Percentiles rank a stretch among this genome's conserved stretches.
phyloP scores from a whole-genome alignment of 352 stramenopile species.

The Phytophthora sp. region DNA sequence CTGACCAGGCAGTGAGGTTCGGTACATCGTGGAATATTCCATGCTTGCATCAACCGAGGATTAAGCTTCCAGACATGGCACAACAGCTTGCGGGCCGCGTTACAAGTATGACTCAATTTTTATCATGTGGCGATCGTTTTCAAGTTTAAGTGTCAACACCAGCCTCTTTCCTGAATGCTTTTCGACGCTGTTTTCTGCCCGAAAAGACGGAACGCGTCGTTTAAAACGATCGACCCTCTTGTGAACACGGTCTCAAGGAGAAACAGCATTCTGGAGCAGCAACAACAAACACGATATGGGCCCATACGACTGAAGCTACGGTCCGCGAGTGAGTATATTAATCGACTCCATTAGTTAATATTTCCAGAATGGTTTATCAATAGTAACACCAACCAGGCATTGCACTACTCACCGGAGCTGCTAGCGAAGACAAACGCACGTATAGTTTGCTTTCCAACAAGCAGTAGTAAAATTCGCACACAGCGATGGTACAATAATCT shows the following conservation, averaged over 20 bases:
- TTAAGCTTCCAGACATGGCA: conserved; percentile 12
- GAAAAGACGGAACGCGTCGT: conserved; percentile 19
- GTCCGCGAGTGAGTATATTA: conserved; percentile 37
- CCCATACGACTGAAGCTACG: conserved; percentile 20
- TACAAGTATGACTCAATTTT: conserved; percentile 56
- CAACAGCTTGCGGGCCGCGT: conserved; percentile 31
- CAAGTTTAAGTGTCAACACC: conserved; percentile 15
- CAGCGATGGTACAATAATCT: conserved; percentile 33
- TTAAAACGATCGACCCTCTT: conserved; percentile 44
- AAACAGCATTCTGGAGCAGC: neutral
- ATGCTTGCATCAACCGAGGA: conserved; percentile 30
- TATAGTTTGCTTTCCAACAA: conserved; percentile 30
- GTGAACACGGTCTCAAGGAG: conserved; percentile 22
- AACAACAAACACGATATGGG: neutral
- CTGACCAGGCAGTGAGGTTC: conserved; percentile 39
- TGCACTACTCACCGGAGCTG: conserved; percentile 38
- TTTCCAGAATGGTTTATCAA: conserved; percentile 41
- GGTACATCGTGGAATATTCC: conserved; percentile 43
- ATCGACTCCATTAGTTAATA: conserved; percentile 52
- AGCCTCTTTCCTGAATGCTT: conserved; percentile 40
- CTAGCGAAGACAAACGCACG: conserved; percentile 4
- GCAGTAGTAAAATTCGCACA: neutral
- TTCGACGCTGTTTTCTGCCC: conserved; percentile 34
- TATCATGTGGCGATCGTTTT: conserved; percentile 37
- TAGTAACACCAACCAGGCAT: conserved; percentile 38